Percentiles rank a stretch among this genome's conserved stretches.
phyloP scores from a whole-genome alignment of 1,284 basidiomycete genomes.

The Cronartium quercuum region DNA sequence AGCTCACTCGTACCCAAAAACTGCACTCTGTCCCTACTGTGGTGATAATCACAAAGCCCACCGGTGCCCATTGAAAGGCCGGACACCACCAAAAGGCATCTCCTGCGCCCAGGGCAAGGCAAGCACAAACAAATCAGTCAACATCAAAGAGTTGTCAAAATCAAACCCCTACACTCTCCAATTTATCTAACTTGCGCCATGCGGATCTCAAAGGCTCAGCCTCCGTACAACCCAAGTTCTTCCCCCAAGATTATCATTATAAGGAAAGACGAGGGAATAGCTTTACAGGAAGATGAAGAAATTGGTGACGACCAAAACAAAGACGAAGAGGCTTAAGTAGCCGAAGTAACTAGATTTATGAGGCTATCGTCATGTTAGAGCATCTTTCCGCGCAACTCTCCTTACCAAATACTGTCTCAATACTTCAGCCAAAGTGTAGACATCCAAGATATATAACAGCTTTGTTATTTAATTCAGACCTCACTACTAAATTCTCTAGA shows the following conservation, averaged over 20 bases:
- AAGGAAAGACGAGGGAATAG: background rate
- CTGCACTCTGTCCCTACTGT: background rate
- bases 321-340: no score
- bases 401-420: background rate
- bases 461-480: background rate
- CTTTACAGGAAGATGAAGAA: background rate
- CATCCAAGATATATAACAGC: background rate
- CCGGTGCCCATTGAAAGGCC: background rate
- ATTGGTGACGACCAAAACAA: no score
- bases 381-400: background rate
- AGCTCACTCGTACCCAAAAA: background rate
- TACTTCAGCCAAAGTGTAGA: background rate
- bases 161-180: background rate
- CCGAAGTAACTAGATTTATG: no score
- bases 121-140: background rate
- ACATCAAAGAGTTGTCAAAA: background rate
- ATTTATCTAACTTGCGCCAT: background rate
- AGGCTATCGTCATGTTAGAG: background rate
- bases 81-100: background rate
- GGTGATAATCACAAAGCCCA: background rate
- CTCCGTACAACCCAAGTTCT: background rate
- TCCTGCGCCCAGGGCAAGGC: background rate
- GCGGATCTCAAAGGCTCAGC: background rate
- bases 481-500: background rate
- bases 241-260: background rate